Evolutionary conservation across 495 filamentous ascomycete genomes (phyloP), one percentile per base, ranked within the genome.

Genomic region (Letharia columbiana): DNA sequence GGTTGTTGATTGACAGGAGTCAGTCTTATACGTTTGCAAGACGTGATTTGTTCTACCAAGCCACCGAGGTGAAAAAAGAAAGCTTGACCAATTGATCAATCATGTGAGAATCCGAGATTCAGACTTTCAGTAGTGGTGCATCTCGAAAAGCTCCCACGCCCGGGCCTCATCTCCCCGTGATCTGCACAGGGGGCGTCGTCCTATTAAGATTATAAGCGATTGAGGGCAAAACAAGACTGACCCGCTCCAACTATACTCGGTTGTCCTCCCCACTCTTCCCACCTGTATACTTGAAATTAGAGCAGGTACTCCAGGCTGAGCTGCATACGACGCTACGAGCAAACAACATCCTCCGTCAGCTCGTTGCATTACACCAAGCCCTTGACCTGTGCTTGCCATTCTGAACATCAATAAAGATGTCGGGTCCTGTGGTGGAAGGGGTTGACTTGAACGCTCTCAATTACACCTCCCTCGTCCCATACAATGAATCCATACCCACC

Each of bases 401-500:
- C 23, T 33, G 42, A 61, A 31, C 20, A 64, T 50, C 62, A 35
- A 20, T 42, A 18, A 58, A 10, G 28, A 64, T 64, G 62, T 31
- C 62, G 0, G 62, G 17, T 42, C 61, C 65, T 62, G 72, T 41
- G 58, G 15, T 66, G 44, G 47, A 72, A 49, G 76, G 72, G 63
- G 68, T 78, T 68, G 76, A 81, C 71, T 70, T 76, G 58, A 74
- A 77, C 66, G 70, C 66, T 50, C 76, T 82, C 62, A 77, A 80
- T 69, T 84, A 83, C 67, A 77, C 78, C 41, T 67, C 74, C 39
- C 73, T 80, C 49, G 72, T 84, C 23, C 76, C 81, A 45, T 92
- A 88, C 77, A 89, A 89, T 79, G 87, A 85, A 61, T 81, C 85
- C 37, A 77, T 73, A 54, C 74, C 80, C 33, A 86, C 81, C 17